A percentile compares a stretch with the other conserved stretches of the same genome.
These are phyloP conservation scores for Aureobasidium subglaciale DNA, from an alignment of 2,329 filamentous ascomycete species.

Conservation along the genomic window DNA sequence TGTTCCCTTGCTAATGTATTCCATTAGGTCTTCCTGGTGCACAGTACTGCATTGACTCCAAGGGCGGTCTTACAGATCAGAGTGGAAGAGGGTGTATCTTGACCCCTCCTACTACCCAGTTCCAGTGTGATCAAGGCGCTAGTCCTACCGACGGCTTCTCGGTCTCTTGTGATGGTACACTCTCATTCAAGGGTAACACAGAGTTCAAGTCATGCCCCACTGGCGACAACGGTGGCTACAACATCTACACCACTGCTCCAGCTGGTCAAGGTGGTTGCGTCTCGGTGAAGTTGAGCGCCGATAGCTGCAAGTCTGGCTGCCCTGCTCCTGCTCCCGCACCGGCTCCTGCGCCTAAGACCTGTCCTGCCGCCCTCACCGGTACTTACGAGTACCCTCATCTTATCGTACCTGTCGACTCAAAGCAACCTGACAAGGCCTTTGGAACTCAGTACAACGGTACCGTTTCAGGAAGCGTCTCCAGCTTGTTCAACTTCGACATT, in stretches of 20 bases:
- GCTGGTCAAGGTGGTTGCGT: conserved; percentile 43
- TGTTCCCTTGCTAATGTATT: not conserved
- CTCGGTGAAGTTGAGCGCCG: conserved; percentile 40
- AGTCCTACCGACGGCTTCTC: conserved; percentile 49
- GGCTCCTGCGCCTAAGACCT: conserved; percentile 20
- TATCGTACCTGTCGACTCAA: conserved; percentile 54
- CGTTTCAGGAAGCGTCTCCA: conserved; percentile 46
- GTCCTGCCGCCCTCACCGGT: conserved; percentile 16
- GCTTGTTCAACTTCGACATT: conserved; percentile 66
- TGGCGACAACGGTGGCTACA: conserved; percentile 47
- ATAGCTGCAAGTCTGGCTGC: conserved; percentile 29
- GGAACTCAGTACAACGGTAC: conserved; percentile 52
- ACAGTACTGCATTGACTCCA: conserved; percentile 49
- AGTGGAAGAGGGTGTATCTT: conserved; percentile 56
- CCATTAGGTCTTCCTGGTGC: conserved; percentile 33
- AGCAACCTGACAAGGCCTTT: conserved; percentile 43
- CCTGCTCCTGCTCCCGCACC: conserved; percentile 42
- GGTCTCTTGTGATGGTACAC: conserved; percentile 45
- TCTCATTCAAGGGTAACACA: conserved; percentile 46
- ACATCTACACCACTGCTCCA: conserved; percentile 45
- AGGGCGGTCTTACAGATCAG: conserved; percentile 49
- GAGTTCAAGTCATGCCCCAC: conserved; percentile 57
- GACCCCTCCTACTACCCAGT: conserved; percentile 52
- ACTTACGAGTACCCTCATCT: conserved; percentile 48
- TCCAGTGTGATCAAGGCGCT: conserved; percentile 54